Conservation (phyloP, 257 asterid genomes). For the Jaltomata sinuosa region DNA sequence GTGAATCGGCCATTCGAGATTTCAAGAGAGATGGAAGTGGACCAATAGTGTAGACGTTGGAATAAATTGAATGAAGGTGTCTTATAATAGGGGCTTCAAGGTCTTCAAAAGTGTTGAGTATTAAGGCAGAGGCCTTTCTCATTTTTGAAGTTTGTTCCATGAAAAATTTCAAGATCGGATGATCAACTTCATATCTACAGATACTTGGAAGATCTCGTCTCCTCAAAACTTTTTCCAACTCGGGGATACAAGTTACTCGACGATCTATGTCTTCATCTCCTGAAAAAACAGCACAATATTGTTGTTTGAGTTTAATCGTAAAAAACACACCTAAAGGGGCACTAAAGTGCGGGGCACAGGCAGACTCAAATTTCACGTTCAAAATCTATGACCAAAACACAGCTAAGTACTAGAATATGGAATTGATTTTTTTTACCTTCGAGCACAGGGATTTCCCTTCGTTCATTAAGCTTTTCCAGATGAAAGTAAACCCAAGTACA, state of each 20-base stretch:
- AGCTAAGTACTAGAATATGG: too few species aligned
- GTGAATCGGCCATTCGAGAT: neutral
- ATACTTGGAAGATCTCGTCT: neutral
- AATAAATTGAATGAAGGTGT: slow-evolving; percentile 7
- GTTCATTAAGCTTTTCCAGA: slow-evolving; percentile 19
- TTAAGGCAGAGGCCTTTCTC: slow-evolving; percentile 1
- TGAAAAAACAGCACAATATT: neutral
- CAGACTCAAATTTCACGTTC: too few species aligned
- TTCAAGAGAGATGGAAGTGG: slow-evolving; percentile 15
- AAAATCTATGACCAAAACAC: too few species aligned
- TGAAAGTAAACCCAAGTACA: slow-evolving; percentile 30
- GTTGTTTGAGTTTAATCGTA: too few species aligned
- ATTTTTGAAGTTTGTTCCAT: neutral
- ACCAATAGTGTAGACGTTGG: slow-evolving; percentile 18
- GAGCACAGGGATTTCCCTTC: slow-evolving; percentile 23
- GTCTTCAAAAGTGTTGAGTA: slow-evolving; percentile 26
- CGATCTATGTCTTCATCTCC: slow-evolving; percentile 22
- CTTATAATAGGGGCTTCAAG: slow-evolving; percentile 11
- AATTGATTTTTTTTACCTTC: slow-evolving; percentile 9
- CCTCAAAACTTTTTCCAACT: neutral
- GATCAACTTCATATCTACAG: neutral
- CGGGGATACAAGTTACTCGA: slow-evolving; percentile 17
- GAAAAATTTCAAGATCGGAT: neutral
- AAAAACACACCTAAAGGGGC: too few species aligned
- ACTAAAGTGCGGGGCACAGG: too few species aligned